phyloP scores from a whole-genome alignment of 208 protist genomes.

The Angomonas desouzai region DNA sequence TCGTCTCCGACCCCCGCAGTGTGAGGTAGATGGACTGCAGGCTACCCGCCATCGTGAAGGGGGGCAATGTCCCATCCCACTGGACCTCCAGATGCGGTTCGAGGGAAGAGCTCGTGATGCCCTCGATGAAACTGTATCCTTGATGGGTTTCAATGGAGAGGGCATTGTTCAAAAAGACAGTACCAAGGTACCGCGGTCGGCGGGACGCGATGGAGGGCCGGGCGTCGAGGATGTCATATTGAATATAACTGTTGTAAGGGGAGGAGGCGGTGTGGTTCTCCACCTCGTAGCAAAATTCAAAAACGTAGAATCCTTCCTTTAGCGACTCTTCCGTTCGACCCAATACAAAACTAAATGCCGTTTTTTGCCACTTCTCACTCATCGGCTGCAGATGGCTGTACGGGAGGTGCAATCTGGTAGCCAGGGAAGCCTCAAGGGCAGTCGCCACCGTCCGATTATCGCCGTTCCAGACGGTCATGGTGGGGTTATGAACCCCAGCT shows the following conservation, averaged over 20 bases:
- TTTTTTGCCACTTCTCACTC: slow-evolving; percentile 36
- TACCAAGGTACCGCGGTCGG: slow-evolving; percentile 4
- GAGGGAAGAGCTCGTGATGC: slow-evolving; percentile 43
- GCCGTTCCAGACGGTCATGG: slow-evolving; percentile 28
- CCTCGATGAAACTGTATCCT: slow-evolving; percentile 44
- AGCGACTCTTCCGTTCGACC: neutral
- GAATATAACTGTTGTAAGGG: slow-evolving; percentile 30
- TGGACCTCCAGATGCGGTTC: slow-evolving; percentile 48
- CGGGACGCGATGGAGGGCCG: neutral
- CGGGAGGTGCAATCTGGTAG: slow-evolving; percentile 63
- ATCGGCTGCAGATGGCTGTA: slow-evolving; percentile 31
- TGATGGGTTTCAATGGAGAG: slow-evolving; percentile 33
- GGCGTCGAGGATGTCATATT: slow-evolving; percentile 52
- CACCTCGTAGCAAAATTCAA: slow-evolving; percentile 66
- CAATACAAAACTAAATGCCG: slow-evolving; percentile 59
- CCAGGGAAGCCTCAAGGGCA: slow-evolving; percentile 19
- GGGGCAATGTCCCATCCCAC: slow-evolving; percentile 27
- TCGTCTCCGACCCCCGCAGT: slow-evolving; percentile 37
- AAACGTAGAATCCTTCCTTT: slow-evolving; percentile 13
- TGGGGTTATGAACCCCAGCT: slow-evolving; percentile 14
- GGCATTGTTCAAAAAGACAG: slow-evolving; percentile 15
- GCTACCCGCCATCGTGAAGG: slow-evolving; percentile 57
- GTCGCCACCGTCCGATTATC: slow-evolving; percentile 5
- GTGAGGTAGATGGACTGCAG: slow-evolving; percentile 62
- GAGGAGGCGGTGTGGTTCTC: slow-evolving; percentile 12